These are phyloP conservation scores for Boechera stricta DNA, from an alignment of 345 rosid genomes.

Conservation along the genomic window DNA sequence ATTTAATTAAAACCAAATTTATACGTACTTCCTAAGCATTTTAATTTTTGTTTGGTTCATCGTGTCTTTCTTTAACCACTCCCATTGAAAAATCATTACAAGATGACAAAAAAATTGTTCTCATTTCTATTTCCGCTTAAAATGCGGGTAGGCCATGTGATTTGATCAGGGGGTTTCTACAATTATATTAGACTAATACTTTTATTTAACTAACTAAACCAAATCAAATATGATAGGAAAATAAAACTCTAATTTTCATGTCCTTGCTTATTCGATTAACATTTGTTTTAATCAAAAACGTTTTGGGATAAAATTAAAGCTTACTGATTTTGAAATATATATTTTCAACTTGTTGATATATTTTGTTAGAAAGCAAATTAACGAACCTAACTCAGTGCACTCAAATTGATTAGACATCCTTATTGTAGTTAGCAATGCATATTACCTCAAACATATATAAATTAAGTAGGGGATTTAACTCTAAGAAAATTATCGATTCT, in stretches of 20 bases:
- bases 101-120: conserved; percentile 41
- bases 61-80: conserved; percentile 46
- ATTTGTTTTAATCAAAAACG: background rate
- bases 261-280: background rate
- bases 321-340: background rate
- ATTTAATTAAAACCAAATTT: conserved; percentile 8
- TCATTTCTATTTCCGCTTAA: conserved; percentile 42
- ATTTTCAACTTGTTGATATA: background rate
- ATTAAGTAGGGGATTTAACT: conserved; percentile 15
- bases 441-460: background rate
- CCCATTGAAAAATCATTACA: conserved; percentile 45
- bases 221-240: background rate
- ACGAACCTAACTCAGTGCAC: conserved; percentile 16
- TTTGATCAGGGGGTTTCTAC: conserved; percentile 25
- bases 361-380: conserved; percentile 1
- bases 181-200: background rate
- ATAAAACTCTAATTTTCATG: background rate
- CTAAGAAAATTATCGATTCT: background rate
- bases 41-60: conserved; percentile 31
- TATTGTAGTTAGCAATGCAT: conserved; percentile 25
- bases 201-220: conserved; percentile 6
- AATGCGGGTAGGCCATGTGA: conserved; percentile 47
- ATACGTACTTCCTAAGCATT: conserved; percentile 42
- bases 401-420: conserved; percentile 4
- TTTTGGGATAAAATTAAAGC: background rate